Base-by-base conservation (phyloP, 352 stramenopile species). In the Pythium dissotocum region DNA sequence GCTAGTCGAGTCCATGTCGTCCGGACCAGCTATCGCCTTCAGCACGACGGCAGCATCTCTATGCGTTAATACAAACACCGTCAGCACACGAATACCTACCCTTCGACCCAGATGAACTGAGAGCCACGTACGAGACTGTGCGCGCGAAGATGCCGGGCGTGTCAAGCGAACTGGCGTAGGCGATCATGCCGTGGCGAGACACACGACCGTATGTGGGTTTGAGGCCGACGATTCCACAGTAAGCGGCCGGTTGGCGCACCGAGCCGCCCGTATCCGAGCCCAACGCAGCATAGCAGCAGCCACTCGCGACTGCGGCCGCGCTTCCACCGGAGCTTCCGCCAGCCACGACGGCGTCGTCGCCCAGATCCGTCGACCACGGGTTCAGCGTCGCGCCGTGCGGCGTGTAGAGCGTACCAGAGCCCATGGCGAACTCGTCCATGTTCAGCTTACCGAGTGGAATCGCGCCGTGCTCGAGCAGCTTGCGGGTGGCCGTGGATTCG, bases 391-490 rank as follows among this genome's bases (percentile, higher is more conserved):
- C 71, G 8, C 91, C 92, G 44, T 93, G 91, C 38, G 76, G 83
- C 57, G 83, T 94, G 80, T 99, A 98, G 14, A 95, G 79, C 58
- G 94, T 98, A 18, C 90, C 89, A 33, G 91, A 98, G 24, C 98
- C 98, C 98, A 99, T 99, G 7, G 90, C 98, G 79, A 99, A 99
- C 84, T 99, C 98, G 78, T 99, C 98, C 94, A 99, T 98, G 75
- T 98, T 99, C 32, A 98, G 98, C 67, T 97, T 98, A 38, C 97
- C 98, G 0, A 99, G 77, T 6, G 97, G 78, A 24, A 99, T 83
- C 8, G 95, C 96, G 14, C 97, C 97, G 58, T 88, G 77, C 12
- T 94, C 83, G 44, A 94, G 82, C 54, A 99, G 71, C 57, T 95
- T 82, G 42, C 78, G 69, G 6, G 94, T 95, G 9, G 82, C 87